Conservation (phyloP, 345 rosid genomes). For the Sisymbrium altissimum region DNA sequence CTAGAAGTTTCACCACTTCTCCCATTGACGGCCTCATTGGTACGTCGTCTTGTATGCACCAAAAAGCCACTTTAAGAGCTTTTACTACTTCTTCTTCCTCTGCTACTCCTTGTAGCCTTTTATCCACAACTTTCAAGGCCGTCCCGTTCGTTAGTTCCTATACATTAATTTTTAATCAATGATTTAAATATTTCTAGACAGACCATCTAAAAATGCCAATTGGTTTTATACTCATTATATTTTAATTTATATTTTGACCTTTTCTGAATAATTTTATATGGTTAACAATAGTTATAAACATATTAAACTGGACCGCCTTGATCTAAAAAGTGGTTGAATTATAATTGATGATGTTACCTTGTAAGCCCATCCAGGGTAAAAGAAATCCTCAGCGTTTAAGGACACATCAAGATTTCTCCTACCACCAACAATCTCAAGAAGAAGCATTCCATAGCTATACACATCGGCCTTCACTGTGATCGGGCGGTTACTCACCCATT, state of each 20-base stretch:
- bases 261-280: background rate
- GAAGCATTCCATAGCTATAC: conserved; percentile 80
- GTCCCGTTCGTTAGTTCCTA: conserved; percentile 50
- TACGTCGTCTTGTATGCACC: conserved; percentile 77
- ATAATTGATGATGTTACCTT: conserved; percentile 42
- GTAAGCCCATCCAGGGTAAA: conserved; percentile 83
- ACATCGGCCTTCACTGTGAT: conserved; percentile 83
- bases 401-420: conserved; percentile 76
- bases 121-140: conserved; percentile 52
- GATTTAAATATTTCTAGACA: background rate
- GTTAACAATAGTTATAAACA: background rate
- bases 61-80: conserved; percentile 59
- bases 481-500: conserved; percentile 70
- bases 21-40: conserved; percentile 69
- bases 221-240: background rate
- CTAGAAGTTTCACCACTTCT: conserved; percentile 67
- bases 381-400: conserved; percentile 55
- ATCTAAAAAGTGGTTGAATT: background rate
- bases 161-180: background rate
- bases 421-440: conserved; percentile 72
- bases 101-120: conserved; percentile 43
- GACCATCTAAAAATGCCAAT: background rate
- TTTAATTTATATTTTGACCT: background rate
- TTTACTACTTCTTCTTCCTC: conserved; percentile 54
- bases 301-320: background rate